Base-by-base conservation (phyloP, 257 asterid species). In the Plectranthus barbatus region DNA sequence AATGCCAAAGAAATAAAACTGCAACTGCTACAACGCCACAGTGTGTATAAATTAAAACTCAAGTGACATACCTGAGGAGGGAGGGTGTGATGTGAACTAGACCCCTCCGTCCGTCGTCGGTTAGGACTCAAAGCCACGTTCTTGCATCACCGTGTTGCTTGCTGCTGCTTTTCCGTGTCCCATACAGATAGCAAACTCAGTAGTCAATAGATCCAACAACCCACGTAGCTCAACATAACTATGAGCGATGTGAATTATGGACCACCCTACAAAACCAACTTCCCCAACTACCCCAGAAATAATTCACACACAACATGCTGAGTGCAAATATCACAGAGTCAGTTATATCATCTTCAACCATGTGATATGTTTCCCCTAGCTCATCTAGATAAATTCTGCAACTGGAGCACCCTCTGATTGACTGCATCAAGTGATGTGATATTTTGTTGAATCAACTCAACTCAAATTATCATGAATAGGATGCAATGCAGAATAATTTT, bases 131-230 rank as follows among this genome's bases (percentile, higher is more conserved):
- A 9, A 46, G 33, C 61, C 69, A 40, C 60, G 54, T 64, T 75
- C 66, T 58, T 68, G 74, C 36, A 54, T 52, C 40, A 26, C 73
- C 77, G 69, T 71, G 63, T 72, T 71, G 66, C 72, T 72, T 71
- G 66, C 72, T 66, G 59, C 72, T 45, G 68, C 73, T 18, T 65
- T 73, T 71, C 61, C 60, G 62, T 67, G 75, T 68, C 77, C 72
- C 73, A 29, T 57, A 45, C 72, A 34, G 13, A 21, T 52, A 63
- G 74, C 80, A 58, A 53, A 54, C 61, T 36, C 23, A 31, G 67
- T 47, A 60, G 72, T 65, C 61, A 79, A 75, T 72, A 71, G 62
- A 65, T 73, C 81, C 75, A 75, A 79, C 81, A 75, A 72, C 79
- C 81, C 81, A 79, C 45, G 78, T 71, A 71, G 44, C 31, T 26